Conservation (phyloP, 1,284 basidiomycete genomes). For the Trametes pubescens region DNA sequence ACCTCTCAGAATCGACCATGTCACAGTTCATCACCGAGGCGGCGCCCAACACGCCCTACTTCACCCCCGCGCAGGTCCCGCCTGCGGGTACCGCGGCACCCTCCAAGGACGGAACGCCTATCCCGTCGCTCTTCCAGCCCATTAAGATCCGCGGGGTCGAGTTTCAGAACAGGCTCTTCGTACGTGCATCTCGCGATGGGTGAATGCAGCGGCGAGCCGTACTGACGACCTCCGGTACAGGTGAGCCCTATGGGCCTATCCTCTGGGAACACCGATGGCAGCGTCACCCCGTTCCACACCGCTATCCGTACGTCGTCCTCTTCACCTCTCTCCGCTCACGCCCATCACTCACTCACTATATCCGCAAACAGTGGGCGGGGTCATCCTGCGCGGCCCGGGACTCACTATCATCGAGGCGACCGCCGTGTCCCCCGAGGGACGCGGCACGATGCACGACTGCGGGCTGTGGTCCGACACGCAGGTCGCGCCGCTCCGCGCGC, state of each 20-base stretch:
- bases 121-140: conserved; percentile 70
- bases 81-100: conserved; percentile 59
- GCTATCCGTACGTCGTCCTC: conserved; percentile 72
- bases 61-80: conserved; percentile 60
- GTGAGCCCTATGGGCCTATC: too few species aligned
- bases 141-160: conserved; percentile 65
- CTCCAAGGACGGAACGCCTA: conserved; percentile 43
- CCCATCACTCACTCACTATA: neutral
- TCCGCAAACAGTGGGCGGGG: neutral
- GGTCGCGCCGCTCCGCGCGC: conserved; percentile 66
- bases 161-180: conserved; percentile 73
- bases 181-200: neutral
- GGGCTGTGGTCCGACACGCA: conserved; percentile 82
- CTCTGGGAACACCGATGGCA: too few species aligned
- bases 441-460: conserved; percentile 73
- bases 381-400: conserved; percentile 44
- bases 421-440: conserved; percentile 79
- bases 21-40: too few species aligned
- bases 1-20: too few species aligned
- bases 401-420: conserved; percentile 74
- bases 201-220: too few species aligned
- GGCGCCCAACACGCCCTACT: conserved; percentile 52
- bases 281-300: neutral
- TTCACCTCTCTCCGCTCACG: neutral
- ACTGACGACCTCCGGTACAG: too few species aligned